Base-by-base conservation (phyloP, 1,284 basidiomycete genomes). In the Heliocybe sulcata region DNA sequence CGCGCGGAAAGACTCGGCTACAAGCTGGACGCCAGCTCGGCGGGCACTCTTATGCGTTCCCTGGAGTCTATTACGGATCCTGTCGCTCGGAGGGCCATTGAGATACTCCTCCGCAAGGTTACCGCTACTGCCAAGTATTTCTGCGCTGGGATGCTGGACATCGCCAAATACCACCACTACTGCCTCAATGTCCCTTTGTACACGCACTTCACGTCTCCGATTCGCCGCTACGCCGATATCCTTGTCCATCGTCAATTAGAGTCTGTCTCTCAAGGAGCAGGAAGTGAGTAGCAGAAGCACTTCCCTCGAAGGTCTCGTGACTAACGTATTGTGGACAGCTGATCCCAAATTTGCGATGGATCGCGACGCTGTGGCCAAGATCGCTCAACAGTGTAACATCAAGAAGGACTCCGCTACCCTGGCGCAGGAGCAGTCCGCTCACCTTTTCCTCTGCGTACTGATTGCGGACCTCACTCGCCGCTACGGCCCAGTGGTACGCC, bases 141-240 rank as follows among this genome's bases (percentile, higher is more conserved):
- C 84, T 99, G 96, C 68, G 85, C 95, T 25, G 97, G 97, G 60
- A 97, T 98, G 93, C 80, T 99, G 62, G 97, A 99, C 72, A 99
- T 99, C 66, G 92, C 94, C 47, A 98, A 99, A 75, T 99, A 98
- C 69, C 75, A 82, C 33, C 97, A 99, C 73, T 98, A 92, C 69
- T 87, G 94, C 1, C 77, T 99, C 63, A 96, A 88, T 63, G 77
- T 85, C 6, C 94, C 97, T 8, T 76, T 99, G 52, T 99, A 99
- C 76, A 97, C 95, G 23, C 96, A 99, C 71, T 99, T 98, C 72
- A 97, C 95, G 16, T 94, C 92, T 2, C 92, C 93, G 3, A 93
- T 95, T 62, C 85, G 93, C 57, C 89, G 92, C 33, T 97, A 95
- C 66, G 94, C 96, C 57, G 97, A 99, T 69, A 77, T 99, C 49